A percentile compares a stretch with the other conserved stretches of the same genome.
phyloP scores from a whole-genome alignment of 495 filamentous ascomycete species.

The Neurospora sp. region DNA sequence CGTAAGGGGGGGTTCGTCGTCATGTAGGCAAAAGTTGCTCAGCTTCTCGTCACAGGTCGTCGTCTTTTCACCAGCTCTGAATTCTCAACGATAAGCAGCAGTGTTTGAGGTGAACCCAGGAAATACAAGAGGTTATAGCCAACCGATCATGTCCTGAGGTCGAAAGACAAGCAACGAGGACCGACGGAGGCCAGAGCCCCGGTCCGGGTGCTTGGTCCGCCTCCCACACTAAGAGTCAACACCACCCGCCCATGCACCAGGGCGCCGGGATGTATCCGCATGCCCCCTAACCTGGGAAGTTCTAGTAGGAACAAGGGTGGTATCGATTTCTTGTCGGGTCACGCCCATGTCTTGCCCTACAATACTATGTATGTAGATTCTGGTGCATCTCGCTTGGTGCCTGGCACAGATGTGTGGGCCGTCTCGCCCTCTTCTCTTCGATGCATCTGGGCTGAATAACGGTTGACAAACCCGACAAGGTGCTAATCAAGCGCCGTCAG shows the following conservation, averaged over 20 bases:
- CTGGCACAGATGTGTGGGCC: neutral
- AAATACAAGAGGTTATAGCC: neutral
- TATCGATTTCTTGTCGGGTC: neutral
- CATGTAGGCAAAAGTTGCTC: neutral
- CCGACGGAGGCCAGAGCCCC: neutral
- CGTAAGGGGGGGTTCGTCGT: neutral
- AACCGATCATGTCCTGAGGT: neutral
- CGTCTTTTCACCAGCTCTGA: neutral
- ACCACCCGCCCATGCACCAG: constrained; percentile 10
- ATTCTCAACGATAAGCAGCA: neutral
- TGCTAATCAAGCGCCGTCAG: neutral
- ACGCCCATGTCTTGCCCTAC: neutral
- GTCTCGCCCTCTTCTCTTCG: neutral
- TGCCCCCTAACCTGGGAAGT: constrained; percentile 9
- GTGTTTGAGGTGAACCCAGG: neutral
- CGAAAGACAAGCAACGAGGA: neutral
- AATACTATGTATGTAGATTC: neutral
- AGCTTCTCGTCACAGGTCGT: neutral
- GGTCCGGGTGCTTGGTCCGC: neutral
- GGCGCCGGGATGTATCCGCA: constrained; percentile 20
- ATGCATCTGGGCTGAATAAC: neutral
- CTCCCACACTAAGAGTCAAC: neutral
- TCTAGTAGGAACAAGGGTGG: constrained; percentile 8
- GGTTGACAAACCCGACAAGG: neutral
- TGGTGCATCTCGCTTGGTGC: neutral